Evolutionary conservation across 1,284 basidiomycete species (phyloP).

Genomic region (Rhodotorula sp.): DNA sequence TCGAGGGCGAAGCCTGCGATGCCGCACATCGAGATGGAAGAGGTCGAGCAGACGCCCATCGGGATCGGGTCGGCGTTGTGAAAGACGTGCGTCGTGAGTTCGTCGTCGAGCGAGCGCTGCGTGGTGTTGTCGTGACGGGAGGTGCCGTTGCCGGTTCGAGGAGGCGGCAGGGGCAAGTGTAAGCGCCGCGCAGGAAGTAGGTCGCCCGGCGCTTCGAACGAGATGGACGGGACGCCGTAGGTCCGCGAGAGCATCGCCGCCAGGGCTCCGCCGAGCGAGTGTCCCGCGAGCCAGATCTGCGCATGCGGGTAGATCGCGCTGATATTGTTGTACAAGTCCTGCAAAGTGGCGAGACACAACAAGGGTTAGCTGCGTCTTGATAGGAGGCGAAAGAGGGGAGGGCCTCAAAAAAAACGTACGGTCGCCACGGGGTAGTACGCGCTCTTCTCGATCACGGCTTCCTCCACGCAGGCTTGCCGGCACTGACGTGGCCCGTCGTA

Average conservation of each 20-base stretch:
- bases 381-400: no score
- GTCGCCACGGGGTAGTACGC: conserved; percentile 77
- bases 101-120: conserved; percentile 19
- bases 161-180: conserved; percentile 72
- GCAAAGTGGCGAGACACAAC: background rate
- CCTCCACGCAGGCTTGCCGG: conserved; percentile 76
- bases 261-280: conserved; percentile 84
- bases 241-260: conserved; percentile 84
- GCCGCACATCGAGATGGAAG: conserved; percentile 39
- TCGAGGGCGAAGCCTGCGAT: conserved; percentile 48
- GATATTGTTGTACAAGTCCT: conserved; percentile 92
- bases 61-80: conserved; percentile 57
- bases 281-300: conserved; percentile 90
- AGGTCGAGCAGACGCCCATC: conserved; percentile 37
- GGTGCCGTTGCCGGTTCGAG: background rate
- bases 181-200: conserved; percentile 77
- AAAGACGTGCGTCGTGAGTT: conserved; percentile 56
- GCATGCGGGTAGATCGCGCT: conserved; percentile 90
- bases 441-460: conserved; percentile 74
- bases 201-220: conserved; percentile 91
- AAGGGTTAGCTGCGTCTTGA: background rate
- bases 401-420: conserved; percentile 56
- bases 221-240: conserved; percentile 85
- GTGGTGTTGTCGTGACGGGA: conserved; percentile 12
- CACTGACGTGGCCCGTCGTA: conserved; percentile 80